Base-by-base conservation (phyloP, 2,329 filamentous ascomycete genomes). In the Nannizzia gypsea region DNA sequence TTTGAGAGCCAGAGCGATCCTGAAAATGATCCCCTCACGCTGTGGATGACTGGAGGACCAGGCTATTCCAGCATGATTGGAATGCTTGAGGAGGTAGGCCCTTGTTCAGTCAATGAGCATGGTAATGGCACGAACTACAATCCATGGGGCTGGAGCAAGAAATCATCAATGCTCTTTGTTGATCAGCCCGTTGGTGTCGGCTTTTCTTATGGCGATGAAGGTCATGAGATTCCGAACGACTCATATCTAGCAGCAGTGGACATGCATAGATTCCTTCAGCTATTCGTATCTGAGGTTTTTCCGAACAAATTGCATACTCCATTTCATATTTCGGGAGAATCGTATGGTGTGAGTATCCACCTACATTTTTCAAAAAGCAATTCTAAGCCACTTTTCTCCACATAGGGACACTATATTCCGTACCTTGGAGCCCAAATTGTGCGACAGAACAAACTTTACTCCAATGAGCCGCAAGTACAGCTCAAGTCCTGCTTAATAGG, bases 271-370 rank as follows among this genome's bases (percentile, higher is more conserved):
- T 79, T 79, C 64, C 66, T 80, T 60, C 75, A 77, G 62, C 66
- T 78, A 22, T 78, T 79, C 62, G 73, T 76, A 24, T 68, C 65
- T 34, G 67, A 74, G 15, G 71, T 77, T 0, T 79, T 79, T 61
- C 76, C 77, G 0, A 66, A 73, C 15, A 66, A 76, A n/a, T 62
- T 66, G 31, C 58, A 71, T 3, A 66, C 71, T 5, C 72, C 76
- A 6, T 73, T 80, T 40, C 72, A 77, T 38, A 74, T 80, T 40
- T 74, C 77, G 0, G 77, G 76, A 3, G 77, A 80, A 61, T 75
- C 72, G 62, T 78, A 77, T 66, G 76, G 67, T 55, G 72, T 74
- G 66, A 64, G 70, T 67, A 5, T 22, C 15, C n/a, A 1, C n/a
- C 38, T 42, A 17, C 70, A 36, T 74, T 8, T 24, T 17, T 20